Conservation (phyloP, 106 monocot species). For the Acanthochlamys bracteata region DNA sequence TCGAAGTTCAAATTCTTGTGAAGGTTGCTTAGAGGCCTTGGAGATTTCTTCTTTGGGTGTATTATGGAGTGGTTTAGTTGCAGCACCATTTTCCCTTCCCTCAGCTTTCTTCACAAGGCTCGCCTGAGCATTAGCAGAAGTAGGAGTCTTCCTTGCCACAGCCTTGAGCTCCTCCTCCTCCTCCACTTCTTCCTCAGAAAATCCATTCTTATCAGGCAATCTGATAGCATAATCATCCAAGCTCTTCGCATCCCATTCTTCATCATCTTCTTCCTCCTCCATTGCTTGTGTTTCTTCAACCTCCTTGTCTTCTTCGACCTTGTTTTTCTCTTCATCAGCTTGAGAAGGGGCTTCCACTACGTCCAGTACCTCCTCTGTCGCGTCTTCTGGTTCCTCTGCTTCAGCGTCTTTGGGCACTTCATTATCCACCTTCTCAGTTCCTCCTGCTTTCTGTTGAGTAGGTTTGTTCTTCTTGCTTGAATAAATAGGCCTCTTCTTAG, state of each 20-base stretch:
- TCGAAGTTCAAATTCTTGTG: constrained; percentile 45
- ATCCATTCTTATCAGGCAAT: constrained; percentile 54
- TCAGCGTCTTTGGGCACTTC: constrained; percentile 7
- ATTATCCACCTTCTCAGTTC: constrained; percentile 17
- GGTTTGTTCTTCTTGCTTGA: constrained; percentile 42
- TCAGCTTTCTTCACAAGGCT: too few relatives aligned
- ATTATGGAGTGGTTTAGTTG: constrained; percentile 4
- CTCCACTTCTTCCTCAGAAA: constrained; percentile 72
- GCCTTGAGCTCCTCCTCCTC: constrained; percentile 19
- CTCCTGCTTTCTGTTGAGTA: constrained; percentile 17
- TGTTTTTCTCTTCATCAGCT: constrained; percentile 38
- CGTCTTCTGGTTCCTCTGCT: constrained; percentile 23
- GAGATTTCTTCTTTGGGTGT: too few relatives aligned
- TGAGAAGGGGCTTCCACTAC: constrained; percentile 35
- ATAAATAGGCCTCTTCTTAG: constrained; percentile 74
- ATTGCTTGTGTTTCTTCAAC: constrained; percentile 26
- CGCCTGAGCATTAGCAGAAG: constrained; percentile 12
- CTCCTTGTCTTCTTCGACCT: constrained; percentile 33
- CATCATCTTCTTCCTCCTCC: constrained; percentile 64
- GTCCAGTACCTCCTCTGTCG: constrained; percentile 24
- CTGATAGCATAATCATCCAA: constrained; percentile 91
- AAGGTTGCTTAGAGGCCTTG: background rate
- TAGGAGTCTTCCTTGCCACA: constrained; percentile 21
- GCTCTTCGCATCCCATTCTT: constrained; percentile 98
- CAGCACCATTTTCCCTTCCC: constrained; percentile 16